Conservation (phyloP, 176 grass and related monocot species). For the Avena insularis region DNA sequence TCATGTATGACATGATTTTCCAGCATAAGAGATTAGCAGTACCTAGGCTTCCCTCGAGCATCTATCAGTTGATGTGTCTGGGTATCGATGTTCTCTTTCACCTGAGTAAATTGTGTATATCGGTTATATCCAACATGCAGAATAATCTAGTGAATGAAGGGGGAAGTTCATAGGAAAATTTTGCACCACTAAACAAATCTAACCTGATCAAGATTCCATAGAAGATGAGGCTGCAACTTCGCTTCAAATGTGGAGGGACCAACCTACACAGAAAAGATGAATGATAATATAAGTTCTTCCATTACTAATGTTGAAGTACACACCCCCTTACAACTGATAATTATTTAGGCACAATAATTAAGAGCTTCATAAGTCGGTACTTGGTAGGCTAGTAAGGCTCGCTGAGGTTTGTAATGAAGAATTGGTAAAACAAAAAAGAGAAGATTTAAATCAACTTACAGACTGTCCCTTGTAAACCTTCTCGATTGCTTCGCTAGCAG, state of each 20-base stretch:
- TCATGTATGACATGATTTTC: neutral
- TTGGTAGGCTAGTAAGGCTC: neutral
- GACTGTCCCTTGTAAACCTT: slow-evolving; percentile 81
- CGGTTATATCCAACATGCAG: slow-evolving; percentile 38
- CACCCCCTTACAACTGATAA: neutral
- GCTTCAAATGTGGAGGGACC: slow-evolving; percentile 74
- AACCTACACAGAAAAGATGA: slow-evolving; percentile 54
- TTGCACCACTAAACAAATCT: neutral
- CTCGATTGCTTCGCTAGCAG: slow-evolving; percentile 92
- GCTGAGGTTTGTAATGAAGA: neutral
- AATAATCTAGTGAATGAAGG: neutral
- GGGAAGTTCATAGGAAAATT: neutral
- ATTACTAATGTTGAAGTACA: slow-evolving; percentile 10
- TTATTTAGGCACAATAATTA: slow-evolving; percentile 1
- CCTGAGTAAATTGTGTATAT: slow-evolving; percentile 50
- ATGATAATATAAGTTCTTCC: neutral
- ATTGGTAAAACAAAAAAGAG: slow-evolving; percentile 35
- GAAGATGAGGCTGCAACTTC: slow-evolving; percentile 90
- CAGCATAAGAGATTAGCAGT: slow-evolving; percentile 35
- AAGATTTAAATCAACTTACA: slow-evolving; percentile 51
- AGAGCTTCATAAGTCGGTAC: neutral
- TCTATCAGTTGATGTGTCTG: slow-evolving; percentile 91
- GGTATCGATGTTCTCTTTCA: slow-evolving; percentile 77
- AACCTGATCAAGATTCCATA: slow-evolving; percentile 92
- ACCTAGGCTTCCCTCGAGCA: slow-evolving; percentile 88